Evolutionary conservation across 306 rosid genomes (phyloP).

Genomic region (Fagus crenata): DNA sequence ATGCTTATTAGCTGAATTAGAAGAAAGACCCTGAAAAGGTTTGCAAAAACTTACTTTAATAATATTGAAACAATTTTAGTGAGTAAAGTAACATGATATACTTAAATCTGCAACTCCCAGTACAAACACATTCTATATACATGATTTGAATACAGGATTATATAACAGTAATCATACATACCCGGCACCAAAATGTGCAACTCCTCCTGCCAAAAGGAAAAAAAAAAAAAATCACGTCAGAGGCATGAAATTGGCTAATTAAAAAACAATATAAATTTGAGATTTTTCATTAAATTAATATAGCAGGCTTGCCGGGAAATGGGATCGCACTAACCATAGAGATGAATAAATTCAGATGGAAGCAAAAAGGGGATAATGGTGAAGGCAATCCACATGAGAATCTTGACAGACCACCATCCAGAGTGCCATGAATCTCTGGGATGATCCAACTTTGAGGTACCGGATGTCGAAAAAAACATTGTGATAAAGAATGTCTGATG

Average conservation of each 20-base stretch:
- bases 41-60: constrained; percentile 17
- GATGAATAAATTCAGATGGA: constrained; percentile 64
- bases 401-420: constrained; percentile 94
- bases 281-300: constrained; percentile 13
- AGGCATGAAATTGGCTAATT: constrained; percentile 4
- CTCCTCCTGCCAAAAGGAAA: constrained; percentile 50
- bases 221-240: constrained; percentile 9
- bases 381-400: constrained; percentile 51
- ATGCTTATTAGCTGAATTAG: constrained; percentile 88
- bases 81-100: not conserved
- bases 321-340: constrained; percentile 68
- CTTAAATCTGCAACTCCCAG: not conserved
- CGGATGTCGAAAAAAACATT: constrained; percentile 76
- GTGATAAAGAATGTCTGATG: constrained; percentile 70
- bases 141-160: constrained; percentile 10
- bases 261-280: constrained; percentile 5
- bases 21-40: constrained; percentile 84
- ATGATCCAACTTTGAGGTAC: constrained; percentile 65
- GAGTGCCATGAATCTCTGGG: constrained; percentile 83
- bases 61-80: constrained; percentile 5
- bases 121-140: not conserved
- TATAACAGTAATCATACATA: constrained; percentile 34
- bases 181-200: constrained; percentile 99
- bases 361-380: constrained; percentile 76
- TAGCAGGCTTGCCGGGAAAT: constrained; percentile 16